Base-by-base conservation (phyloP, 2,329 filamentous ascomycete species). In the Fusarium irregulare region DNA sequence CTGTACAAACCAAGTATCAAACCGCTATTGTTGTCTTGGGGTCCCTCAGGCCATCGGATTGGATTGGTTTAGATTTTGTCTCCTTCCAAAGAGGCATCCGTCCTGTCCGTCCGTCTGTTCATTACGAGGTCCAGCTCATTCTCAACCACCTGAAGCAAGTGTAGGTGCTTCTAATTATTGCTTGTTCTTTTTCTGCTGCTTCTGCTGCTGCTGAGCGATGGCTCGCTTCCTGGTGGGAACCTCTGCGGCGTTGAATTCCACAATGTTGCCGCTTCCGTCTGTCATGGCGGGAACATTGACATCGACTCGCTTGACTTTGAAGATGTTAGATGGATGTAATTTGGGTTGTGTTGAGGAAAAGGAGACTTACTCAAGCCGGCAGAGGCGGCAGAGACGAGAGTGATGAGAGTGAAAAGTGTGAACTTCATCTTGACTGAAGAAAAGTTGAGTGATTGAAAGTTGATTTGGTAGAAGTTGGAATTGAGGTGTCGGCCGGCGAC, bases 401-500 rank as follows among this genome's bases (percentile, higher is more conserved):
- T 79, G 72, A 85, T 77, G 66, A 87, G 60, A 73, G 82, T 79
- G 73, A 84, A 67, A 67, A 83, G 66, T 63, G 83, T 81, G 82
- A 84, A 84, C 82, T 87, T 83, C 86, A 88, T 88, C 64, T 81
- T 87, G 83, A 79, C 76, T 72, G 41, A 42, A 40, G 54, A 32
- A 32, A 16, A 45, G 37, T 48, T 56, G 54, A 41, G 45, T 50
- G 54, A 10, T 57, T 47, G 55, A 56, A 49, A 59, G 74, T 65
- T 71, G 41, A 28, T 42, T 46, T 53, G 44, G 34, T 59, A 54
- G 40, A 44, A 45, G 12, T 71, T 56, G 70, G 77, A 72, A 76
- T 73, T 62, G 60, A 74, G 30, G 78, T 77, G 84, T 86, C 84
- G 85, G 76, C 84, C 85, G 83, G 85, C 85, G 85, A 86, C 84